Base-by-base conservation (phyloP, 192 early-diverging fungal genomes). In the Coemansia sp. region DNA sequence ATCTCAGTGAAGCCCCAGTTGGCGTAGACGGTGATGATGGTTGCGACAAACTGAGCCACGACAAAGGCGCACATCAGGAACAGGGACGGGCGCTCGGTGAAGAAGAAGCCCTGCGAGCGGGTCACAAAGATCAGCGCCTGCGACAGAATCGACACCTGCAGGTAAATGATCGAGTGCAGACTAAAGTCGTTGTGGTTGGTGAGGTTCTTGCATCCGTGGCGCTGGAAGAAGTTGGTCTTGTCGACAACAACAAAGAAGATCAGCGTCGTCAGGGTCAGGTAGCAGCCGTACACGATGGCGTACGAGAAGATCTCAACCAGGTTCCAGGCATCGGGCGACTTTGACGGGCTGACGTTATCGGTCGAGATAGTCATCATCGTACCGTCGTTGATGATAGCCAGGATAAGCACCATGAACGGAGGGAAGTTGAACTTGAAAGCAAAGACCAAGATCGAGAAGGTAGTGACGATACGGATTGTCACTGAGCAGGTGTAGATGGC, bases 331-430 rank as follows among this genome's bases (percentile, higher is more conserved):
- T 92, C 87, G 33, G 91, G 91, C 51, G 78, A 64, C 61, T 81
- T 80, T 19, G 90, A 92, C 46, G 90, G 87, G 33, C 76, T 78
- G 34, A 91, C 90, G 46, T 83, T 84, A 66, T 95, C 92, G 50
- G 85, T 86, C 45, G 92, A 88, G 56, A 95, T 95, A 55, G 88
- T 91, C 80, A 95, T 81, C 58, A 91, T 93, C 32, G 93, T 91
- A 53, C 88, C 91, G 67, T 95, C 93, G 78, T 93, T 93, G 47
- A 95, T 78, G 52, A 95, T 83, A 66, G 89, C 87, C 42, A 95
- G 82, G 59, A 95, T 86, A 50, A 95, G 77, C 44, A 95, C 83
- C 64, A 95, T 78, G 64, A 85, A 85, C 35, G 87, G 86, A 53
- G 90, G 89, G 71, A 95, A 86, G 61, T 86, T 75, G 50, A 85